Evolutionary conservation across 495 filamentous ascomycete species (phyloP).

Genomic region (Tuber borchii): DNA sequence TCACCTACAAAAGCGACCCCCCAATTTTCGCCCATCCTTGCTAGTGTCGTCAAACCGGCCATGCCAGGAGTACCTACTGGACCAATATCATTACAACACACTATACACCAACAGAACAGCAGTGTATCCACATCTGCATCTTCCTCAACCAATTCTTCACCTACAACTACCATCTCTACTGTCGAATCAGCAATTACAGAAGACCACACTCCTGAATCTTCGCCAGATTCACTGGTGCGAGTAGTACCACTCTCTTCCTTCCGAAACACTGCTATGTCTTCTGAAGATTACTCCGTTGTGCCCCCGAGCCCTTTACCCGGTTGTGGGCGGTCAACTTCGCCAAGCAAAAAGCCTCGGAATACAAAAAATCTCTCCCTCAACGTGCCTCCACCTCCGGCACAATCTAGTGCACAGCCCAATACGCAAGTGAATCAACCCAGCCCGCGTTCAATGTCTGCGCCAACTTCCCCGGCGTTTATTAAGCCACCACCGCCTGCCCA

Average conservation of each 20-base stretch:
- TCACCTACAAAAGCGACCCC: slow-evolving; percentile 34
- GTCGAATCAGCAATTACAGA: slow-evolving; percentile 80
- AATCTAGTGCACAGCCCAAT: slow-evolving; percentile 41
- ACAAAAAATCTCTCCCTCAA: slow-evolving; percentile 90
- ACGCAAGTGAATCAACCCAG: slow-evolving; percentile 19
- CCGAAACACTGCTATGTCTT: slow-evolving; percentile 45
- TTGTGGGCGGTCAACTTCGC: slow-evolving; percentile 53
- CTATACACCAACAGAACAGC: slow-evolving; percentile 53
- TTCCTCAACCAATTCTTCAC: slow-evolving; percentile 86
- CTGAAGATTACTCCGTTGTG: slow-evolving; percentile 42
- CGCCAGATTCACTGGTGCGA: slow-evolving; percentile 75
- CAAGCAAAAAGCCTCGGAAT: slow-evolving; percentile 71
- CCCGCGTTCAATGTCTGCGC: slow-evolving; percentile 56
- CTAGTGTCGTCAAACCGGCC: not conserved
- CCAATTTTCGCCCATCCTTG: slow-evolving; percentile 18
- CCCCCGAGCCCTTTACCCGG: slow-evolving; percentile 36
- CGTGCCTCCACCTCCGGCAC: slow-evolving; percentile 52
- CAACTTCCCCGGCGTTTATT: slow-evolving; percentile 74
- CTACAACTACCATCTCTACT: slow-evolving; percentile 90
- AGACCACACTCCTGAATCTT: slow-evolving; percentile 86
- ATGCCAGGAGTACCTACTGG: slow-evolving; percentile 24
- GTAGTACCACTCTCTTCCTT: slow-evolving; percentile 55
- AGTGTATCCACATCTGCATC: slow-evolving; percentile 73
- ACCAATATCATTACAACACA: slow-evolving; percentile 28
- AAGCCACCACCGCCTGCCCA: slow-evolving; percentile 62